Evolutionary conservation across 176 grass and related monocot genomes (phyloP).

Genomic region (Rhynchospora pubera): DNA sequence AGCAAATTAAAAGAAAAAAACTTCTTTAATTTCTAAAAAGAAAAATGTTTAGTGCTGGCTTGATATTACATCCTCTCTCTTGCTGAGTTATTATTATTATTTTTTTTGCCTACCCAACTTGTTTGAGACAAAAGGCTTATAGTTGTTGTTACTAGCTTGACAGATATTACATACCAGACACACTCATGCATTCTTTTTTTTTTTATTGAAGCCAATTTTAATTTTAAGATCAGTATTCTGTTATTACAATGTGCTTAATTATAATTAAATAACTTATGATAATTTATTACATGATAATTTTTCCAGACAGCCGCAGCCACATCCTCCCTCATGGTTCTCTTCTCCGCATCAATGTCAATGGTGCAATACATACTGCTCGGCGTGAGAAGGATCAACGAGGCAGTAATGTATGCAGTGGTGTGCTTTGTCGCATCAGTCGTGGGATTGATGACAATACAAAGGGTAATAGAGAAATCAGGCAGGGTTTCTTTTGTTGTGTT

Average conservation of each 20-base stretch:
- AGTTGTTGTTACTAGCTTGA: no score
- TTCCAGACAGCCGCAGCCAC: conserved; percentile 59
- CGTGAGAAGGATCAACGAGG: conserved; percentile 42
- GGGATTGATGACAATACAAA: conserved; percentile 31
- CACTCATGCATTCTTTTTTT: neutral
- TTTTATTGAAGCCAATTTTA: neutral
- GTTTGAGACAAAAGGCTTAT: no score
- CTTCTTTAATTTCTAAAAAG: neutral
- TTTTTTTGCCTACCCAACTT: no score
- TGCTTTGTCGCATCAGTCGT: conserved; percentile 44
- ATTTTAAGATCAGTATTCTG: neutral
- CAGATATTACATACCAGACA: neutral
- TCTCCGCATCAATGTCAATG: conserved; percentile 83
- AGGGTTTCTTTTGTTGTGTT: conserved; percentile 65
- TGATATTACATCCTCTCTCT: no score
- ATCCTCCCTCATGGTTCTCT: conserved; percentile 68
- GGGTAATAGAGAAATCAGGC: conserved; percentile 39
- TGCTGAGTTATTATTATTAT: no score
- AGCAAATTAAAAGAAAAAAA: neutral
- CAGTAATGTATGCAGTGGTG: conserved; percentile 35
- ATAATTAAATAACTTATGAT: neutral
- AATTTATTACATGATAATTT: no score
- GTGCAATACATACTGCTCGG: conserved; percentile 65
- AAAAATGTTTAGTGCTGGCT: neutral
- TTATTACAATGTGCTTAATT: neutral